Base-by-base conservation (phyloP, 495 filamentous ascomycete genomes). In the Xylaria palmicola region DNA sequence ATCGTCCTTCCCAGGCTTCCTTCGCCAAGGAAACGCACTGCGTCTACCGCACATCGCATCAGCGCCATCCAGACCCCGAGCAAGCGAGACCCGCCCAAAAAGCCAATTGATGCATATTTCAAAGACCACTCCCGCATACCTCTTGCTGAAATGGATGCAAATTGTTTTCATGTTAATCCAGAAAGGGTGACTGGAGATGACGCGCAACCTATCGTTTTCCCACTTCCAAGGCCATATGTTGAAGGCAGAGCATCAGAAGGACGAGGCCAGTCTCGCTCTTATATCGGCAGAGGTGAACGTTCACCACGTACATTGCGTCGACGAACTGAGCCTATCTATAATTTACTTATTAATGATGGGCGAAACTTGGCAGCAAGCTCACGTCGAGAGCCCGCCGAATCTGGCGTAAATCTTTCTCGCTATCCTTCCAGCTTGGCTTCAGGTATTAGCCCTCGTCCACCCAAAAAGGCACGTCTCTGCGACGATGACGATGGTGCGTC, bases 131-230 rank as follows among this genome's bases (percentile, higher is more conserved):
- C 83, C 57, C 86, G 93, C 3, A 86, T 83, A 29, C 91, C 92
- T 8, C 81, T 97, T 45, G 90, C 86, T 10, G 92, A 95, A 75
- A 83, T 97, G 71, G 90, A 96, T 65, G 86, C 88, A 9, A 97
- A 97, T 70, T 88, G 82, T 61, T 90, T 97, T 68, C 56, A 59
- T 6, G 67, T 78, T 15, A 68, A 79, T 27, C 69, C 73, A 20
- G 39, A 64, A 5, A 66, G 67, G 32, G 34, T 68, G 9, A 69
- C 72, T 1, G 41, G 63, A 6, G 71, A 70, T 13, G 74, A 67
- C 4, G 66, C 72, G 27, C 73, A 66, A 22, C 71, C 77, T 0
- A 70, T 78, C 3, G 77, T 81, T 0, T 80, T 75, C 50, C 79
- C 78, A 3, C 71, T 82, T 12, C 79, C 79, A n/a, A 60, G 79